Evolutionary conservation across 768 basidiomycete genomes (phyloP).

Genomic region (Phaeolepiota aurea): DNA sequence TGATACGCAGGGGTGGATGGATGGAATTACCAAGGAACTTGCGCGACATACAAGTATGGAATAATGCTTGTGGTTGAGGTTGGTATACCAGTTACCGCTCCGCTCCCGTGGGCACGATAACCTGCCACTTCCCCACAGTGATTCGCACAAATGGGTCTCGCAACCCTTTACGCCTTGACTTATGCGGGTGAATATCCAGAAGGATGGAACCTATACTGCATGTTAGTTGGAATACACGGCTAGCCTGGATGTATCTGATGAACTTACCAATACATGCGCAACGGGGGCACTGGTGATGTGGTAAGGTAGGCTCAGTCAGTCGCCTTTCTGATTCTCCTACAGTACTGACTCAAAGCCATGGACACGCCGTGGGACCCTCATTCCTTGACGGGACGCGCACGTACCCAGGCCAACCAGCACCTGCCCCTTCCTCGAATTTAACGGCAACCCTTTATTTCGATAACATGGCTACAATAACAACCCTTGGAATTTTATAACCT

Average conservation of each 20-base stretch:
- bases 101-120: no score
- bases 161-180: constrained; percentile 15
- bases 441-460: not conserved
- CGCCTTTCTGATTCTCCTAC: not conserved
- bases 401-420: not conserved
- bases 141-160: constrained; percentile 20
- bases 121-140: no score
- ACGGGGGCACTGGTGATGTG: constrained; percentile 2
- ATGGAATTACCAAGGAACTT: constrained; percentile 16
- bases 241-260: constrained; percentile 13
- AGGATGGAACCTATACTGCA: constrained; percentile 17
- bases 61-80: constrained; percentile 18
- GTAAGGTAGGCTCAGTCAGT: not conserved
- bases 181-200: constrained; percentile 14
- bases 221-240: constrained; percentile 18
- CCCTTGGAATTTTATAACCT: no score
- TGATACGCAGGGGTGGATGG: constrained; percentile 11
- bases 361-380: not conserved
- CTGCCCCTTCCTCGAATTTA: not conserved
- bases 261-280: constrained; percentile 14
- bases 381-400: not conserved
- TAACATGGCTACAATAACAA: no score
- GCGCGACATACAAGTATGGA: constrained; percentile 22
- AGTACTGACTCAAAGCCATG: not conserved
- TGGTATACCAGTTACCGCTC: constrained; percentile 3